These are phyloP conservation scores for Castanea mollissima DNA, from an alignment of 306 rosid species.

Conservation along the genomic window DNA sequence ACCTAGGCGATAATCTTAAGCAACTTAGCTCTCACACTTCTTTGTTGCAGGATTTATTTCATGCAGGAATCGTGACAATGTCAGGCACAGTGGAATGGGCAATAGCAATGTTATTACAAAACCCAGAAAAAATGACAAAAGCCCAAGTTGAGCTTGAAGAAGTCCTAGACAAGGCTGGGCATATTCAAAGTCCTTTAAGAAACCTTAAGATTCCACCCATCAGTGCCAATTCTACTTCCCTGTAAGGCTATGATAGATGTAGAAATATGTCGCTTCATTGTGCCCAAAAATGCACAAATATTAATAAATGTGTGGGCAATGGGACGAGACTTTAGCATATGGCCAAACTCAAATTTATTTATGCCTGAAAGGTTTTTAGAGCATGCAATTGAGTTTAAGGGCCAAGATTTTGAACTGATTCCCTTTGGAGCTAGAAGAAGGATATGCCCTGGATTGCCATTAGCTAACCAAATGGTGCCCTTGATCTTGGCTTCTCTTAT, in stretches of 20 bases:
- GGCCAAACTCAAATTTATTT: slow-evolving; percentile 27
- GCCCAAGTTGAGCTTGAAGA: slow-evolving; percentile 6
- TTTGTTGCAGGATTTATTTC: not conserved
- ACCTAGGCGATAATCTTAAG: no score
- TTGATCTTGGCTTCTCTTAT: no score
- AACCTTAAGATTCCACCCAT: slow-evolving; percentile 35
- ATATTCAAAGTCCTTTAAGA: not conserved
- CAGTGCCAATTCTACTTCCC: slow-evolving; percentile 23
- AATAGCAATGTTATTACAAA: slow-evolving; percentile 25
- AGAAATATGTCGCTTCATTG: slow-evolving; percentile 2
- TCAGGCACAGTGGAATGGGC: slow-evolving; percentile 31
- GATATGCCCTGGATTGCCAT: no score
- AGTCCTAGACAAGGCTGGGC: not conserved
- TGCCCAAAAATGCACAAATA: slow-evolving; percentile 20
- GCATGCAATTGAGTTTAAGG: not conserved
- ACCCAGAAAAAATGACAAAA: slow-evolving; percentile 8
- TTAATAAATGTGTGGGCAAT: slow-evolving; percentile 26
- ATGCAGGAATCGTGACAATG: slow-evolving; percentile 22
- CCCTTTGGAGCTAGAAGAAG: not conserved
- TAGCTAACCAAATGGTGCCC: no score
- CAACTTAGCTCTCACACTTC: no score
- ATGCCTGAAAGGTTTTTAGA: slow-evolving; percentile 28
- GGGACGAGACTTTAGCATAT: slow-evolving; percentile 22
- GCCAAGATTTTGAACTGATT: not conserved
- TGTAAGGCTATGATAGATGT: slow-evolving; percentile 1